phyloP scores from a whole-genome alignment of 208 protist species.

The Crithidia fasciculata region DNA sequence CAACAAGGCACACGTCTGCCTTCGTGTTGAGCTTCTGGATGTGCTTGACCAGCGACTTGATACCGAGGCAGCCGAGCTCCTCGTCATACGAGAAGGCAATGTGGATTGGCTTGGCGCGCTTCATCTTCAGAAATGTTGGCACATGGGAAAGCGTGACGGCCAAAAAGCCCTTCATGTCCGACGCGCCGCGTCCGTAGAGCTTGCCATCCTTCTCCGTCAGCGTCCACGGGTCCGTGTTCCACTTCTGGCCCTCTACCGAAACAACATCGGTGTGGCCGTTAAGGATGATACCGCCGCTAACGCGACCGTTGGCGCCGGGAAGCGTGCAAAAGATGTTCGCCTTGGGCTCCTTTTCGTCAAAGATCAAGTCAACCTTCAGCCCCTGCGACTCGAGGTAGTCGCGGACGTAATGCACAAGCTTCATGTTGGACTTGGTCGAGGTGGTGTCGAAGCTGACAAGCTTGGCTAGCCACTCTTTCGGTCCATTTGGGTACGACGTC shows the following conservation, averaged over 20 bases:
- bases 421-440: constrained; percentile 58
- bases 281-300: constrained; percentile 59
- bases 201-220: constrained; percentile 57
- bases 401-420: constrained; percentile 45
- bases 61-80: constrained; percentile 48
- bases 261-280: constrained; percentile 71
- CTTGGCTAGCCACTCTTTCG: constrained; percentile 45
- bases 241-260: constrained; percentile 52
- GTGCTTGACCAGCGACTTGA: constrained; percentile 42
- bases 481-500: constrained; percentile 4
- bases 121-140: constrained; percentile 43
- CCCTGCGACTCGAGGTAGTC: constrained; percentile 39
- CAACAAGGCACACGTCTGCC: constrained; percentile 51
- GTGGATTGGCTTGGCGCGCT: constrained; percentile 53
- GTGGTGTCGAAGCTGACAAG: constrained; percentile 67
- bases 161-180: constrained; percentile 74
- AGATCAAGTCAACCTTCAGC: constrained; percentile 36
- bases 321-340: constrained; percentile 61
- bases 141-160: constrained; percentile 47
- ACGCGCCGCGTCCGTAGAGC: constrained; percentile 57
- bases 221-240: constrained; percentile 57
- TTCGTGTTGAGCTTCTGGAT: constrained; percentile 36
- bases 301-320: constrained; percentile 41
- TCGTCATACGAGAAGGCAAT: constrained; percentile 58
- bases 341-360: constrained; percentile 40